phyloP scores from a whole-genome alignment of 495 filamentous ascomycete species.

The Neurospora sp. region DNA sequence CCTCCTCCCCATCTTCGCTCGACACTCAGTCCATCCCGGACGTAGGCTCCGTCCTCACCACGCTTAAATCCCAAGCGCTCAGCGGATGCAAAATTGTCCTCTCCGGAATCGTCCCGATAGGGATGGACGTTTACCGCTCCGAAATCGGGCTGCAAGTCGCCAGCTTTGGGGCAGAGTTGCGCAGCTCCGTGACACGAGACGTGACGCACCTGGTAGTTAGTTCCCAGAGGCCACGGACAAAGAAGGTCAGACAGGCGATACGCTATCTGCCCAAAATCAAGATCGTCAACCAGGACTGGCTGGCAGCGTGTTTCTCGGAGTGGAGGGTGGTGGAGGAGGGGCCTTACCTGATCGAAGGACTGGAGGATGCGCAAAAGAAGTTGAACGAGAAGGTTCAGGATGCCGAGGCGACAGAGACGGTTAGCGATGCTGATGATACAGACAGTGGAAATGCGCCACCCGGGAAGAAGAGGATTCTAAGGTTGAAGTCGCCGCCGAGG shows the following conservation, averaged over 20 bases:
- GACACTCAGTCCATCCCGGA: slow-evolving; percentile 69
- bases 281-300: slow-evolving; percentile 85
- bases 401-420: slow-evolving; percentile 17
- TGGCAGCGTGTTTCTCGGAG: slow-evolving; percentile 65
- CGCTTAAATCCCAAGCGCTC: slow-evolving; percentile 64
- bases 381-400: slow-evolving; percentile 25
- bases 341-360: slow-evolving; percentile 57
- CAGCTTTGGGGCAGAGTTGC: slow-evolving; percentile 71
- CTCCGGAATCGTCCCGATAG: slow-evolving; percentile 77
- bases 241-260: slow-evolving; percentile 75
- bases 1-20: slow-evolving; percentile 23
- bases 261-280: slow-evolving; percentile 55
- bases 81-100: slow-evolving; percentile 64
- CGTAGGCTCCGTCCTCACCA: slow-evolving; percentile 68
- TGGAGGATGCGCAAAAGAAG: slow-evolving; percentile 24
- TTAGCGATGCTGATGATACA: slow-evolving; percentile 17
- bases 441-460: slow-evolving; percentile 5
- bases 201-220: slow-evolving; percentile 46
- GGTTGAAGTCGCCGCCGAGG: slow-evolving; percentile 6
- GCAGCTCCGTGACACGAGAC: slow-evolving; percentile 35
- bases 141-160: slow-evolving; percentile 78
- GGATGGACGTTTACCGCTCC: slow-evolving; percentile 57
- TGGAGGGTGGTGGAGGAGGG: slow-evolving; percentile 70
- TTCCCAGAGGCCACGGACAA: slow-evolving; percentile 59
- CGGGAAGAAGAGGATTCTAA: not conserved